Base-by-base conservation (phyloP, 352 stramenopile species). In the Peronospora farinosa region DNA sequence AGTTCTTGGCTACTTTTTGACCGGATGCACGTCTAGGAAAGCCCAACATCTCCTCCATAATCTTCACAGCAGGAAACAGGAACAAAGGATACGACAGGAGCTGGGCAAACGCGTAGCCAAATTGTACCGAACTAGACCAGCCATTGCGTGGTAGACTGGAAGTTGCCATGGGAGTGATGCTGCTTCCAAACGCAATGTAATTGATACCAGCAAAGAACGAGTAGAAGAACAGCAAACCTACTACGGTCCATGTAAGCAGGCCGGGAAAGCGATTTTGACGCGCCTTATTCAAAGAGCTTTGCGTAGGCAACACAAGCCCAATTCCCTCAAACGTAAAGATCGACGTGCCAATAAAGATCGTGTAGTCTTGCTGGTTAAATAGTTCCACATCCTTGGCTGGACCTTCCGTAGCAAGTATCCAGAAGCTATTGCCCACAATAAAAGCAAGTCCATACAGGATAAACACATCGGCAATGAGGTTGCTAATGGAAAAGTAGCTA, bases 251-350 rank as follows among this genome's bases (percentile, higher is more conserved):
- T 2, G 61, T 65, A 1, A 92, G 56, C 31, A 92, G 56, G 13
- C 47, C 30, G 0, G 76, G 70, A 63, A 89, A 92, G 31, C 77
- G 78, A 25, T 70, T 73, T 31, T 84, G 76, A n/a, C 72, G 72
- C 12, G 67, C 58, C 36, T 72, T 67, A 47, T 81, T 86, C 10
- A 92, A 60, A 2, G 80, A 72, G 27, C 57, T 78, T 38, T 89
- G 76, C 9, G 76, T 92, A 19, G 80, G 80, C 9, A 92, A 54
- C 43, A 92, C 78, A 31, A 92, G 73, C 0, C 80, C 80, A 36
- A 92, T 89, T 23, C 80, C 80, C 31, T 92, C 80, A 54, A 92
- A 92, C 40, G 74, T 86, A 53, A 88, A 92, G 28, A 92, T 67
- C 5, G 78, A 74, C 7, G 80, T 89, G 37, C 80, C 80, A 19